These are phyloP conservation scores for Penicillium roqueforti DNA, from an alignment of 495 filamentous ascomycete genomes.

Conservation along the genomic window DNA sequence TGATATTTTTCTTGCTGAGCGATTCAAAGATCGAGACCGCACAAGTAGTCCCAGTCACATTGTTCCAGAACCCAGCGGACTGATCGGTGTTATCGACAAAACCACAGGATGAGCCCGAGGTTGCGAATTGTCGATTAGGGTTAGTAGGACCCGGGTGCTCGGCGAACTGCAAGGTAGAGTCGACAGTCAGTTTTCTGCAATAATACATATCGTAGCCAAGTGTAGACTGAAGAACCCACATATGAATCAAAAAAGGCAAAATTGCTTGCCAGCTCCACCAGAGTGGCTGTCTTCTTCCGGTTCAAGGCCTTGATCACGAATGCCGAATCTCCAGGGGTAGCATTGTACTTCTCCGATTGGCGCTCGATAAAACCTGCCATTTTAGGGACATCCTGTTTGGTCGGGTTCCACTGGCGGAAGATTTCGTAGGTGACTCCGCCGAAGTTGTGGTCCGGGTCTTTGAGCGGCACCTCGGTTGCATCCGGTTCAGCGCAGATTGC, in stretches of 20 bases:
- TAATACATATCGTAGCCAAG: too few species aligned
- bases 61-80: slow-evolving; percentile 31
- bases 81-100: slow-evolving; percentile 32
- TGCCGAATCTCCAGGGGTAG: slow-evolving; percentile 31
- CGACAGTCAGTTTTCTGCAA: too few species aligned
- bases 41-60: slow-evolving; percentile 37
- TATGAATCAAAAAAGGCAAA: slow-evolving; percentile 43
- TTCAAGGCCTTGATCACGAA: slow-evolving; percentile 40
- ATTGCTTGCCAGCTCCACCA: slow-evolving; percentile 36
- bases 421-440: slow-evolving; percentile 15
- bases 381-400: slow-evolving; percentile 34
- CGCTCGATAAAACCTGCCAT: slow-evolving; percentile 44
- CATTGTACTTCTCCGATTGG: slow-evolving; percentile 39
- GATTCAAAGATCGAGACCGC: slow-evolving; percentile 36
- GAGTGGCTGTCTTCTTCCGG: slow-evolving; percentile 33
- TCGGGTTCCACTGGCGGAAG: slow-evolving; percentile 23
- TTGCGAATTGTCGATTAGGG: slow-evolving; percentile 31
- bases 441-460: slow-evolving; percentile 42
- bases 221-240: slow-evolving; percentile 14
- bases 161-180: too few species aligned
- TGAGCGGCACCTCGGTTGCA: slow-evolving; percentile 38
- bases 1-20: slow-evolving; percentile 31
- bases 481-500: slow-evolving; percentile 38
- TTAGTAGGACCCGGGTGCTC: too few species aligned
- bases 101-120: slow-evolving; percentile 33